Evolutionary conservation across 352 stramenopile species (phyloP), one percentile per base, ranked within the genome.

Genomic region (Phytophthora constricta): DNA sequence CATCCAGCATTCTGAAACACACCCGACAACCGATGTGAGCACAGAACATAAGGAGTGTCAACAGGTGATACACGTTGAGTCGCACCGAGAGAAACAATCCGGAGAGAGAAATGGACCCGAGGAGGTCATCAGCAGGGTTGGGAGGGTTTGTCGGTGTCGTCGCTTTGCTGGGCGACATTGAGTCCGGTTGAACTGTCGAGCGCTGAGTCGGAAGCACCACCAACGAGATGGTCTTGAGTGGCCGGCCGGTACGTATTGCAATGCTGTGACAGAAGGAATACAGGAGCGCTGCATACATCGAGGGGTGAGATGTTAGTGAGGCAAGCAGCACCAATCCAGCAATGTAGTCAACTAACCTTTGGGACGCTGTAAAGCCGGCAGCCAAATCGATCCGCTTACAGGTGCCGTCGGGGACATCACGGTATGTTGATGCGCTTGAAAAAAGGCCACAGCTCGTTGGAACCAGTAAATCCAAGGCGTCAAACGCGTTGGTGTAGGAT

Each of bases 11-110:
- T 85, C 80, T 86, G 42, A 11, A 47, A n/a, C 22, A 55, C 41
- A 65, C 19, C 28, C 55, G 48, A 31, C 10, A 17, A 63, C 3
- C 17, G 42, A 37, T 11, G 13, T 11, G 31, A 37, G 31, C 31
- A 25, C 31, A 19, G n/a, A n/a, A n/a, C n/a, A n/a, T n/a, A n/a
- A n/a, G n/a, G n/a, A n/a, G n/a, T n/a, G n/a, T n/a, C n/a, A n/a
- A n/a, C n/a, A n/a, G n/a, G n/a, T n/a, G n/a, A n/a, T n/a, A n/a
- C n/a, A n/a, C n/a, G n/a, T n/a, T n/a, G n/a, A n/a, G n/a, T n/a
- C 76, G 59, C 63, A 89, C 80, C 67, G 76, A 80, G 34, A 89
- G 54, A n/a, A 73, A 66, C 10, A 86, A 51, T 5, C 74, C 80
- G 0, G 74, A 77, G 0, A 89, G 23, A 9, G 68, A 52, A 19